phyloP scores from a whole-genome alignment of 164 flowering plant species.

The Berberis thunbergii region DNA sequence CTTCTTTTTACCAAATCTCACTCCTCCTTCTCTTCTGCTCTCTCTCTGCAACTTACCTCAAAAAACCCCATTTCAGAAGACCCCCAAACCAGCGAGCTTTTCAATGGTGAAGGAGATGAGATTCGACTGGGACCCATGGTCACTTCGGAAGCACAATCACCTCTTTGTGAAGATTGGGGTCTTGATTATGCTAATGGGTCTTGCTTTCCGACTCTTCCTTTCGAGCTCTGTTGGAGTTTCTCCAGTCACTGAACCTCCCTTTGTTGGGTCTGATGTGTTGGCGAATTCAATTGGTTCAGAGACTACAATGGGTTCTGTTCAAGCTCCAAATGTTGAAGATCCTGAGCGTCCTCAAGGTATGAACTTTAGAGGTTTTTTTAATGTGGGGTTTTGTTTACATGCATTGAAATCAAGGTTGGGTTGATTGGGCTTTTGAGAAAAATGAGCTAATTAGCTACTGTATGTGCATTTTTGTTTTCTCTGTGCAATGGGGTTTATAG shows the following conservation, averaged over 20 bases:
- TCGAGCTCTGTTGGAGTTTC: conserved; percentile 28
- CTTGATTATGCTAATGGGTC: conserved; percentile 42
- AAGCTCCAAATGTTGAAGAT: neutral
- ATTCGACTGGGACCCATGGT: conserved; percentile 26
- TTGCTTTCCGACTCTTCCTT: conserved; percentile 49
- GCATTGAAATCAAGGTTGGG: conserved; percentile 20
- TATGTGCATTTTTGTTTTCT: too few species aligned
- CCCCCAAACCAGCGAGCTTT: neutral
- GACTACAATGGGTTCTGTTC: neutral
- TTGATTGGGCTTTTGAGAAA: neutral
- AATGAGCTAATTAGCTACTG: too few species aligned
- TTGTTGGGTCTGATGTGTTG: conserved; percentile 2
- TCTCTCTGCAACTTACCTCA: neutral
- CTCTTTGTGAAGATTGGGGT: conserved; percentile 37
- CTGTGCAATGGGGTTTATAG: too few species aligned
- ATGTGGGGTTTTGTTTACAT: conserved; percentile 11
- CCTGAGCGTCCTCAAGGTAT: neutral
- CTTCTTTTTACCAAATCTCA: too few species aligned
- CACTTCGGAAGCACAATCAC: conserved; percentile 31
- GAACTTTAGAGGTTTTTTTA: conserved; percentile 10
- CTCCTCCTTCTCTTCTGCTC: neutral
- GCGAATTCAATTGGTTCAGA: neutral
- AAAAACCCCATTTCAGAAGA: neutral
- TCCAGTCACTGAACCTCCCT: conserved; percentile 12
- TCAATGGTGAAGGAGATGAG: conserved; percentile 31